Base-by-base conservation (phyloP, 495 filamentous ascomycete genomes). In the Penicillium crystallinum region DNA sequence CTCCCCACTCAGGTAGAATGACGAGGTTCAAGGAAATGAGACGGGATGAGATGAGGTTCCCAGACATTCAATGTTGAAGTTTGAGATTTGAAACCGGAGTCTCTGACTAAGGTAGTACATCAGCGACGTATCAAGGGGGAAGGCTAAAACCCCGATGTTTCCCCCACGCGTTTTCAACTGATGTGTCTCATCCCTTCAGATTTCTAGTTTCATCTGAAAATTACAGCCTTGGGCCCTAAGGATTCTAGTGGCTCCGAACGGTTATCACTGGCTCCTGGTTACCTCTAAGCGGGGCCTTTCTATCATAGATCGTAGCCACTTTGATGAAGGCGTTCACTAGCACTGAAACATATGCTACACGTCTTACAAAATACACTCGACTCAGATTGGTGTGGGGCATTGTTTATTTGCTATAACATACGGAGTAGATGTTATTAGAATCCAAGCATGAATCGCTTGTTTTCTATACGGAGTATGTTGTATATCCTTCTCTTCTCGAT, bases 141-240 rank as follows among this genome's bases (percentile, higher is more conserved):
- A 27, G 23, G 23, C 23, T 39, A 23, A 39, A n/a, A 23, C 8
- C 12, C 44, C 21, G 14, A 18, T 43, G 31, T 39, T 25, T 19
- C 31, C 49, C 45, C 55, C 56, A 62, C 56, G 46, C 52, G 56
- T 62, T 59, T 62, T 47, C 46, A 41, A 37, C 35, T 52, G 42
- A 43, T 40, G 39, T 53, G 48, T 56, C 49, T 53, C 39, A 56
- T 49, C 37, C 49, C 50, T 57, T 48, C 18, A 10, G 38, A 5
- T 29, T 17, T 14, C 29, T 36, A 15, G 40, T 49, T 49, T 49
- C 31, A 44, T 54, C 33, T 29, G 22, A 27, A 27, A 27, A 6
- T 31, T 31, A 31, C 29, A 27, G n/a, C 7, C 23, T 27, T 27
- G 23, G 23, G 23, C 23, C 23, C 23, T 27, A 27, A 27, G 7